Evolutionary conservation across 2,329 filamentous ascomycete genomes (phyloP).

Genomic region (Cercospora citrullina): DNA sequence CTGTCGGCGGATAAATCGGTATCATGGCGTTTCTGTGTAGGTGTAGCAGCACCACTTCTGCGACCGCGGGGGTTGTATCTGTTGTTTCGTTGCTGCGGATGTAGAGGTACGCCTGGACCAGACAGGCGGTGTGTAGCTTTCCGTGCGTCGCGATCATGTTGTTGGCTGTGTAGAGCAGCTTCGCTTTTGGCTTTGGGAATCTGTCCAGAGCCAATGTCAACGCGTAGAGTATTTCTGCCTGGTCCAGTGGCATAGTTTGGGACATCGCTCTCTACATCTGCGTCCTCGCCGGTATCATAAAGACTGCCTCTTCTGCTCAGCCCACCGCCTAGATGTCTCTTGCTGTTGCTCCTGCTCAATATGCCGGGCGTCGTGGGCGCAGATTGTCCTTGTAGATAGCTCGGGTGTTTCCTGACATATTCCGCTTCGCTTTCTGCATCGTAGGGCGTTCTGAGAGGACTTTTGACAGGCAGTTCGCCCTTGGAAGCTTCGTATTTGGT

Average conservation of each 20-base stretch:
- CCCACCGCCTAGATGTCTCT: slow-evolving; percentile 37
- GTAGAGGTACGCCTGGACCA: slow-evolving; percentile 26
- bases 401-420: slow-evolving; percentile 39
- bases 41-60: slow-evolving; percentile 22
- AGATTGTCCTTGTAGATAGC: slow-evolving; percentile 52
- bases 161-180: slow-evolving; percentile 40
- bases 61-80: slow-evolving; percentile 11
- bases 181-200: slow-evolving; percentile 52
- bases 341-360: slow-evolving; percentile 45
- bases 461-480: slow-evolving; percentile 37
- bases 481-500: slow-evolving; percentile 45
- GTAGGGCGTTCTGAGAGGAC: slow-evolving; percentile 28
- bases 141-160: slow-evolving; percentile 23
- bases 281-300: slow-evolving; percentile 29
- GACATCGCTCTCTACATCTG: slow-evolving; percentile 12
- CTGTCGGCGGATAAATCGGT: slow-evolving; percentile 43
- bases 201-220: slow-evolving; percentile 29
- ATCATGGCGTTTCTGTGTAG: slow-evolving; percentile 13
- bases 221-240: slow-evolving; percentile 1
- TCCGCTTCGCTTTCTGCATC: slow-evolving; percentile 30
- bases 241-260: not conserved
- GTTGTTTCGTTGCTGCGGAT: slow-evolving; percentile 18
- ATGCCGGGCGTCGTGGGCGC: slow-evolving; percentile 53
- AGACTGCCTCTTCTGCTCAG: slow-evolving; percentile 36
- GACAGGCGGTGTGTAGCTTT: slow-evolving; percentile 18